phyloP scores from a whole-genome alignment of 1,284 basidiomycete genomes.

The Waitea zeae region DNA sequence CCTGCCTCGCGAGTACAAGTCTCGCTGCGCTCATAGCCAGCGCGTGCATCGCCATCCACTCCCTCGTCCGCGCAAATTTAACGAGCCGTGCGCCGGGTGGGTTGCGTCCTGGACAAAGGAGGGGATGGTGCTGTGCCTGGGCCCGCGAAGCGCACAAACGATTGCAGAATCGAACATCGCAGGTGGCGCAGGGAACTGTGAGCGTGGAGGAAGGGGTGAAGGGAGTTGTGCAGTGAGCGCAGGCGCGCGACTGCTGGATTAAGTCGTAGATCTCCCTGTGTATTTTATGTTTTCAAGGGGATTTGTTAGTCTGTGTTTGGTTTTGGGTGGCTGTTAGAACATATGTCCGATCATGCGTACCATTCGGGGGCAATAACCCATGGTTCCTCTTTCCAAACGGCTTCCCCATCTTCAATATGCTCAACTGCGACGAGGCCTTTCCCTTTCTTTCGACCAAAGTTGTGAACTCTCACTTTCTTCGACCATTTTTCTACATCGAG shows the following conservation, averaged over 20 bases:
- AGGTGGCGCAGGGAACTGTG: conserved; percentile 33
- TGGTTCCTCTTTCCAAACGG: conserved; percentile 72
- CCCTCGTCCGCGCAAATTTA: conserved; percentile 33
- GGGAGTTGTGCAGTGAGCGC: conserved; percentile 50
- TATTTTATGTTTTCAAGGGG: neutral
- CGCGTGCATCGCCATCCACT: conserved; percentile 67
- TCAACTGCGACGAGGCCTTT: conserved; percentile 69
- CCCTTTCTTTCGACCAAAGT: conserved; percentile 59
- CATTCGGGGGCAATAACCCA: conserved; percentile 57
- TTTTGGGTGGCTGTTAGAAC: no score
- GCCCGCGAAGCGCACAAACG: conserved; percentile 53
- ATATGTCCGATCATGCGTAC: conserved; percentile 24
- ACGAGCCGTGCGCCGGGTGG: conserved; percentile 44
- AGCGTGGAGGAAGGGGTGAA: conserved; percentile 29
- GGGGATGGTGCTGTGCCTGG: conserved; percentile 42
- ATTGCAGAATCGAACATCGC: conserved; percentile 62
- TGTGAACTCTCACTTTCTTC: conserved; percentile 44
- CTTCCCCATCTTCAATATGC: conserved; percentile 50
- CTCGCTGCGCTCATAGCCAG: conserved; percentile 47
- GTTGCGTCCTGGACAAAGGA: conserved; percentile 64
- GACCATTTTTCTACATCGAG: conserved; percentile 48
- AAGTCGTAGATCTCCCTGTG: conserved; percentile 56
- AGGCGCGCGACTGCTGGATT: conserved; percentile 36
- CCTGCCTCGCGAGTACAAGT: conserved; percentile 39
- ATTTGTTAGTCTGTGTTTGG: neutral